These are phyloP conservation scores for Tieghemostelium lacteum DNA, from an alignment of 78 protist species.

Conservation along the genomic window DNA sequence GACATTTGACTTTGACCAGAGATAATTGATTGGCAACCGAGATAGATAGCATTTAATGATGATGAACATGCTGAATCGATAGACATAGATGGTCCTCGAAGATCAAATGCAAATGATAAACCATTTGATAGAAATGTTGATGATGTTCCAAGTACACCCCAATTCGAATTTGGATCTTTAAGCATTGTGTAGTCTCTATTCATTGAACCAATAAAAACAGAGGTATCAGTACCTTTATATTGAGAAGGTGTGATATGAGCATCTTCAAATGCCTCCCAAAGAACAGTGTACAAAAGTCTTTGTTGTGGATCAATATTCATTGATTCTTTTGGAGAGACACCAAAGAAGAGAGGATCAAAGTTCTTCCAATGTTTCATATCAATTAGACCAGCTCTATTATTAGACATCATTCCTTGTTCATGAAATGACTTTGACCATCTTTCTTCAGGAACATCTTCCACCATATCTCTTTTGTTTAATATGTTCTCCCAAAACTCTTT, in stretches of 20 bases:
- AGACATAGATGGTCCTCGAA: conserved; percentile 83
- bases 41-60: conserved; percentile 78
- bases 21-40: conserved; percentile 69
- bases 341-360: background rate
- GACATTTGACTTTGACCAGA: conserved; percentile 79
- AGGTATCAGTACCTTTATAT: conserved; percentile 11
- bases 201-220: conserved; percentile 4
- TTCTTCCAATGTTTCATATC: background rate
- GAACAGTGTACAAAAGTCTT: background rate
- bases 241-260: background rate
- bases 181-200: background rate
- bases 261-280: conserved; percentile 42
- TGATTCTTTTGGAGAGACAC: background rate
- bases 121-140: conserved; percentile 39
- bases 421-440: background rate
- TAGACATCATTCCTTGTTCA: background rate
- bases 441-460: background rate
- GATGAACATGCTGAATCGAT: conserved; percentile 93
- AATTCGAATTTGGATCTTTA: background rate
- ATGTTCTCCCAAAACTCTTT: conserved; percentile 22
- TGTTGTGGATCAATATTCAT: conserved; percentile 18
- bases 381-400: background rate
- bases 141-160: background rate
- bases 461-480: background rate
- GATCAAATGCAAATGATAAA: conserved; percentile 74